Conservation (phyloP, 225 moss, liverwort and hornwort genomes). For the Physcomitrellopsis africana region DNA sequence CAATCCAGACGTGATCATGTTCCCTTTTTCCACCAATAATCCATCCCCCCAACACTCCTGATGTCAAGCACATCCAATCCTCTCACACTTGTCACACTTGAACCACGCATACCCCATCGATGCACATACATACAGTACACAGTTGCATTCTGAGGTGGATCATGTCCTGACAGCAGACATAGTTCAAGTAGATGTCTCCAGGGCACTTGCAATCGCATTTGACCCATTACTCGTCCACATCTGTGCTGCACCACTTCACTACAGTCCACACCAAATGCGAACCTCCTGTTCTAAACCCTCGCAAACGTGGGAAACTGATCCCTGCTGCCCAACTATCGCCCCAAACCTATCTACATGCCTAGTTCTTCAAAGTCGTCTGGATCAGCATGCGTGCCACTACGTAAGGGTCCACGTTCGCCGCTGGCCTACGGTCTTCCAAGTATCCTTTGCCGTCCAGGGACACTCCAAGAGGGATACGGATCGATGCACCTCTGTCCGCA, state of each 20-base stretch:
- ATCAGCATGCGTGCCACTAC: constrained; percentile 84
- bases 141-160: too few relatives aligned
- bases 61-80: too few relatives aligned
- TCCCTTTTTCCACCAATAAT: too few relatives aligned
- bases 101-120: too few relatives aligned
- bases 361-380: constrained; percentile 72
- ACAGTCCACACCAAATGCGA: constrained; percentile 3
- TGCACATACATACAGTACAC: too few relatives aligned
- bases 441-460: constrained; percentile 87
- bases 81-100: too few relatives aligned
- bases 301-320: constrained; percentile 27
- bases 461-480: constrained; percentile 86
- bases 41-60: too few relatives aligned
- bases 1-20: too few relatives aligned
- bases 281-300: constrained; percentile 28
- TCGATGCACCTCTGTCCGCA: constrained; percentile 94
- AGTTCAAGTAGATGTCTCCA: too few relatives aligned
- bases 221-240: constrained; percentile 1
- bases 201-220: too few relatives aligned
- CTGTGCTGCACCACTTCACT: constrained; percentile 8
- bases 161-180: too few relatives aligned
- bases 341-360: constrained; percentile 26
- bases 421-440: constrained; percentile 96
- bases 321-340: constrained; percentile 47
- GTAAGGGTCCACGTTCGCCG: constrained; percentile 95